Conservation (phyloP, 129 eudicot genomes). For the Lactuca saligna region DNA sequence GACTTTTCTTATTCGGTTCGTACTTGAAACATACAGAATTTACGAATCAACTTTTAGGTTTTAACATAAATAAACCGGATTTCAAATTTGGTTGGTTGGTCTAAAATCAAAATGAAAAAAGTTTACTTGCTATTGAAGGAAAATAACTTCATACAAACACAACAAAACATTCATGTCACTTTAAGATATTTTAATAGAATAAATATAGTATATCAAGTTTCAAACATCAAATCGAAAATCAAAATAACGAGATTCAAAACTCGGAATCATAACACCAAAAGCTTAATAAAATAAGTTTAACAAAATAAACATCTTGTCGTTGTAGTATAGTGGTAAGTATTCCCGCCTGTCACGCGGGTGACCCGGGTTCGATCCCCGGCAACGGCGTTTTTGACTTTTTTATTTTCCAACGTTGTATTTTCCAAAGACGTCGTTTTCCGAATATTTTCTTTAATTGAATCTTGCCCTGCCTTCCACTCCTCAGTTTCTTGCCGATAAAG, state of each 20-base stretch:
- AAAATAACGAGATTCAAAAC: no score
- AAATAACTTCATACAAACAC: no score
- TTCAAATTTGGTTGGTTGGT: not conserved
- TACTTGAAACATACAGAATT: no score
- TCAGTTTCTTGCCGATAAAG: conserved; percentile 37
- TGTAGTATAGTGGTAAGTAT: conserved; percentile 89
- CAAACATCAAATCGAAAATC: no score
- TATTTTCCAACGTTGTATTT: not conserved
- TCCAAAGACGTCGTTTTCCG: not conserved
- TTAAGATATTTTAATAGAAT: no score
- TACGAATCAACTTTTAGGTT: no score
- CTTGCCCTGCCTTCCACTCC: conserved; percentile 23
- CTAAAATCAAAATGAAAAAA: not conserved
- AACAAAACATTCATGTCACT: no score
- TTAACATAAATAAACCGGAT: not conserved
- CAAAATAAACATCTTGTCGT: conserved; percentile 35
- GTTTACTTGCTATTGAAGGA: not conserved
- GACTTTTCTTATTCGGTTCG: no score
- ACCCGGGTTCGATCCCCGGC: conserved; percentile 97
- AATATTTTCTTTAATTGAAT: not conserved
- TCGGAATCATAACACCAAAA: no score
- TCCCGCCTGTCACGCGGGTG: conserved; percentile 97
- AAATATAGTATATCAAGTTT: no score
- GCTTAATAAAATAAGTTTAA: no score
- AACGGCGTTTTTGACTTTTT: conserved; percentile 36